These are phyloP conservation scores for Pseudogymnoascus sp. DNA, from an alignment of 2,329 filamentous ascomycete genomes.

Conservation along the genomic window DNA sequence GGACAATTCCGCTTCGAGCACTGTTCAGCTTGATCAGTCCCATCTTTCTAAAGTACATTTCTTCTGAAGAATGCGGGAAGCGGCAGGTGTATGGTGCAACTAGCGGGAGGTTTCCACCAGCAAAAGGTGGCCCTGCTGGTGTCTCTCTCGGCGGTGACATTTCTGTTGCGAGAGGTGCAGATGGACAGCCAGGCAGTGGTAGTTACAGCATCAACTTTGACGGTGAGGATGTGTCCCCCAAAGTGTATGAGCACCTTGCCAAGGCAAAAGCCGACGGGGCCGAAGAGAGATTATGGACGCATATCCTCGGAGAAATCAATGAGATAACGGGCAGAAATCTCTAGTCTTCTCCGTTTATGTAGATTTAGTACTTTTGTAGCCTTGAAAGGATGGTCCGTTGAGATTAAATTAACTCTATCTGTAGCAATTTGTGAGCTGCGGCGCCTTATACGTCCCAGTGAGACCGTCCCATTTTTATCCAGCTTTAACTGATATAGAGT, in stretches of 20 bases:
- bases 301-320: neutral
- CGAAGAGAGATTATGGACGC: neutral
- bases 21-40: neutral
- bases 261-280: neutral
- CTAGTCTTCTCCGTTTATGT: neutral
- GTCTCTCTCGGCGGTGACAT: constrained; percentile 11
- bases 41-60: constrained; percentile 14
- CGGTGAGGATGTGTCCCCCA: neutral
- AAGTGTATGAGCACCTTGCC: neutral
- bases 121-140: constrained; percentile 9
- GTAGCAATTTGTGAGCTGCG: neutral
- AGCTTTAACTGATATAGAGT: no score
- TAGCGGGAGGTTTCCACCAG: constrained; percentile 26
- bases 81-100: constrained; percentile 36
- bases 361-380: neutral
- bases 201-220: constrained; percentile 11
- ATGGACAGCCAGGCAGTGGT: constrained; percentile 25
- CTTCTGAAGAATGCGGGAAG: constrained; percentile 33
- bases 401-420: neutral
- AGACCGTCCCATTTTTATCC: no score
- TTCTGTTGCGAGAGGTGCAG: constrained; percentile 18
- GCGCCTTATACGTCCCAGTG: no score
- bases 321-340: neutral
- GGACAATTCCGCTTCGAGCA: constrained; percentile 12
- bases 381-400: neutral